These are phyloP conservation scores for Penicillium crustosum DNA, from an alignment of 2,329 filamentous ascomycete genomes.

Conservation along the genomic window DNA sequence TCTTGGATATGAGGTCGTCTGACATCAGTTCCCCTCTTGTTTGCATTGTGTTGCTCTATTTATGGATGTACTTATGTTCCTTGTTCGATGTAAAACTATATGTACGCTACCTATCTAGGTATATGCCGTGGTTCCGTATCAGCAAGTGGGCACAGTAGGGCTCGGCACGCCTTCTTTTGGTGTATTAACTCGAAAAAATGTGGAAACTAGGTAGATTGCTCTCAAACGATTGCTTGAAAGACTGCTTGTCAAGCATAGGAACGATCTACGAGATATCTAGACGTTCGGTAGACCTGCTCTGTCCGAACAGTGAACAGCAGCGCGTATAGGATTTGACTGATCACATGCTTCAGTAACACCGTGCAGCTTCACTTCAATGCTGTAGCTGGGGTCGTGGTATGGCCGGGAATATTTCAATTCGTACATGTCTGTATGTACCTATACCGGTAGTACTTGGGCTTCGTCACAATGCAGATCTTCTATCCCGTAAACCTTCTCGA, in stretches of 20 bases:
- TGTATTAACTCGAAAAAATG: neutral
- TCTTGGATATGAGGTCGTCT: neutral
- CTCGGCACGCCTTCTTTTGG: conserved; percentile 6
- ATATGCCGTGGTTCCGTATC: too few relatives aligned
- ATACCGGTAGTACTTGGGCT: neutral
- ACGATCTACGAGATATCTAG: neutral
- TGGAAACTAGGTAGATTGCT: neutral
- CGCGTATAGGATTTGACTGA: too few relatives aligned
- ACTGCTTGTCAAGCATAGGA: neutral
- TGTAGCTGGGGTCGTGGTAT: neutral
- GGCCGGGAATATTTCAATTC: neutral
- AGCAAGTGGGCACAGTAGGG: neutral
- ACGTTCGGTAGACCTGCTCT: neutral
- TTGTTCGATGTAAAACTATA: neutral
- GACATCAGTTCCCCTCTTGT: neutral
- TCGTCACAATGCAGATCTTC: neutral
- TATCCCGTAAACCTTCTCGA: neutral
- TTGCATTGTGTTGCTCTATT: neutral
- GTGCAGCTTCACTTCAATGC: neutral
- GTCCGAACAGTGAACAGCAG: neutral
- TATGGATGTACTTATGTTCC: neutral
- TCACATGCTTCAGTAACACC: neutral
- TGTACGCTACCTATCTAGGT: neutral
- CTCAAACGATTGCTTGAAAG: neutral
- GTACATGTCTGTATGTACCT: too few relatives aligned